These are phyloP conservation scores for Aphanomyces euteiches DNA, from an alignment of 352 stramenopile genomes.

Conservation along the genomic window DNA sequence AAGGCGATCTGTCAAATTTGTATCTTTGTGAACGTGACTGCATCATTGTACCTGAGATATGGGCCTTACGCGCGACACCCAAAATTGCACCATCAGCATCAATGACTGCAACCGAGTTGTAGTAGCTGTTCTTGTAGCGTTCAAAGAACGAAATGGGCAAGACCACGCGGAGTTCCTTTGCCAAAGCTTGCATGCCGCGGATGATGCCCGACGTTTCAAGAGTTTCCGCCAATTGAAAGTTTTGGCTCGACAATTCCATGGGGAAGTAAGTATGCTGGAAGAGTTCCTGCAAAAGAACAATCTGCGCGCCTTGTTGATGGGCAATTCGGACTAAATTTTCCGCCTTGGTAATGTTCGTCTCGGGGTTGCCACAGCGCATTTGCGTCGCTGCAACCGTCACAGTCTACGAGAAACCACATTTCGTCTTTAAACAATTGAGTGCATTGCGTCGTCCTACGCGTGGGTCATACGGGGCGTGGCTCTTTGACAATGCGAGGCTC, in stretches of 20 bases:
- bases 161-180: conserved; percentile 87
- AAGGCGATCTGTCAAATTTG: conserved; percentile 57
- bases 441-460: not conserved
- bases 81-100: conserved; percentile 84
- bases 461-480: conserved; percentile 8
- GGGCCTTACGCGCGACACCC: conserved; percentile 85
- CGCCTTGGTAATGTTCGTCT: conserved; percentile 89
- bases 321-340: conserved; percentile 87
- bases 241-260: conserved; percentile 83
- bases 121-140: conserved; percentile 86
- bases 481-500: conserved; percentile 21
- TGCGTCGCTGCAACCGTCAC: conserved; percentile 85
- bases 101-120: conserved; percentile 90
- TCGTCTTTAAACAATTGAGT: too few species aligned
- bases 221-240: conserved; percentile 85
- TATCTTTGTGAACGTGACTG: not conserved
- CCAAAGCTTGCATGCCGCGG: conserved; percentile 81
- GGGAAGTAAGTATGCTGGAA: conserved; percentile 91
- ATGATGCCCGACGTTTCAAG: conserved; percentile 81
- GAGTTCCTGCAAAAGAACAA: conserved; percentile 89
- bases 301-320: conserved; percentile 77
- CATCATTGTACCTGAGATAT: conserved; percentile 69
- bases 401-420: conserved; percentile 40
- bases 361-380: conserved; percentile 80
- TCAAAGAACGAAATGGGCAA: conserved; percentile 92